Percentiles rank a stretch among this genome's conserved stretches.
Conservation (phyloP, 495 filamentous ascomycete genomes). For the Hypoxylon intermedium region DNA sequence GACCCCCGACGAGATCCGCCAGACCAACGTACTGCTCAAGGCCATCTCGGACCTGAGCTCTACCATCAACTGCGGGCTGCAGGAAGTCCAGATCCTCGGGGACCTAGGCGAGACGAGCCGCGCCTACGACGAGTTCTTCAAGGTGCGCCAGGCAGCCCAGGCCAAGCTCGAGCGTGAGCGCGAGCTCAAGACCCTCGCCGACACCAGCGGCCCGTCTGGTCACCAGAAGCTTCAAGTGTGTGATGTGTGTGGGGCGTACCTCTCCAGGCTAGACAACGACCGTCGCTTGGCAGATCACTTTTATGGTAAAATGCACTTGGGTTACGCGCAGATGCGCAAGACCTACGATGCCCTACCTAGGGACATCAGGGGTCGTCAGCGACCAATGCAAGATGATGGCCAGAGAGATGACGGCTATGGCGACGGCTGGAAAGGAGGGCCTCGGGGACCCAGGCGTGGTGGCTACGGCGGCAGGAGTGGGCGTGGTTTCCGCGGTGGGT, state of each 20-base stretch:
- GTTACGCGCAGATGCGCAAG: slow-evolving; percentile 97
- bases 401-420: slow-evolving; percentile 63
- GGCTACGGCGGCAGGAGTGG: slow-evolving; percentile 53
- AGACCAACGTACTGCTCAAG: slow-evolving; percentile 94
- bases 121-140: slow-evolving; percentile 85
- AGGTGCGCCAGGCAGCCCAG: slow-evolving; percentile 78
- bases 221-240: slow-evolving; percentile 99
- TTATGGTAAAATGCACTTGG: slow-evolving; percentile 99
- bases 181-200: slow-evolving; percentile 88
- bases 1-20: slow-evolving; percentile 94
- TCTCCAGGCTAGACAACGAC: slow-evolving; percentile 91
- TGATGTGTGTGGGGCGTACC: slow-evolving; percentile 94
- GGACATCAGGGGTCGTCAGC: slow-evolving; percentile 71
- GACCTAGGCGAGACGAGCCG: slow-evolving; percentile 79
- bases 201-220: slow-evolving; percentile 88
- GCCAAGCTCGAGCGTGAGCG: slow-evolving; percentile 85
- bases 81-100: slow-evolving; percentile 85
- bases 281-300: slow-evolving; percentile 94
- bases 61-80: slow-evolving; percentile 80
- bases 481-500: slow-evolving; percentile 53
- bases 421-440: slow-evolving; percentile 58
- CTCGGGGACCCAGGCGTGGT: slow-evolving; percentile 51
- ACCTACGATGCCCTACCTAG: slow-evolving; percentile 83
- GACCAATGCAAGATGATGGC: slow-evolving; percentile 65
- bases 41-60: slow-evolving; percentile 81